Evolutionary conservation across 768 basidiomycete species (phyloP), one percentile per base, ranked within the genome.

Genomic region (Mycena galericulata): DNA sequence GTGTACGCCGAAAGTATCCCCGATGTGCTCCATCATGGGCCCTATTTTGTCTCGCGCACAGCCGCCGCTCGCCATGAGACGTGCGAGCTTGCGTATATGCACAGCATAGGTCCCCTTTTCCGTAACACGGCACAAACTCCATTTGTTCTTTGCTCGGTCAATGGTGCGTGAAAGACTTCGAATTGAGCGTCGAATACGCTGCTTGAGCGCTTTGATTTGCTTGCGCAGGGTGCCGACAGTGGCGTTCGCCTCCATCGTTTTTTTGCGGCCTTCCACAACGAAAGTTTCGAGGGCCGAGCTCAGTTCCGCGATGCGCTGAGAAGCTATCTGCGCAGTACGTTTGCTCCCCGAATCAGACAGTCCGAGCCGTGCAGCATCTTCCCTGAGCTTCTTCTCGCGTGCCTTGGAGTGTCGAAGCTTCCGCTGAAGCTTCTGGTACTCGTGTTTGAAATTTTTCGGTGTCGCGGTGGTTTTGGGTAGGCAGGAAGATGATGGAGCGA

Each of bases 1-100:
- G 4, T 11, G 45, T 1, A 72, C 45, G n/a, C 73, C 75, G 7
- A 73, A 36, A 2, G 69, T 50, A 7, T 59, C 41, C 0, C 55
- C 74, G 32, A 75, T 45, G 5, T 27, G 24, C 12, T 53, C 29
- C 57, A 70, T 70, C 27, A 62, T 24, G 2, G 41, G 15, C 14
- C 63, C 64, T 27, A 74, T 62, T n/a, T n/a, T n/a, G n/a, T n/a
- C n/a, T n/a, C n/a, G n/a, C n/a, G n/a, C n/a, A n/a, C n/a, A n/a
- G n/a, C n/a, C n/a, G n/a, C n/a, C n/a, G n/a, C n/a, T n/a, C n/a
- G n/a, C n/a, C n/a, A n/a, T n/a, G n/a, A n/a, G n/a, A n/a, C n/a
- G n/a, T n/a, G n/a, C n/a, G n/a, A n/a, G n/a, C n/a, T n/a, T n/a
- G n/a, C n/a, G n/a, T n/a, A n/a, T n/a, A n/a, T n/a, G n/a, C n/a